A percentile compares a stretch with the other conserved stretches of the same genome.
Conservation (phyloP, 2,329 filamentous ascomycete species). For the Ambrosiella cleistominuta region DNA sequence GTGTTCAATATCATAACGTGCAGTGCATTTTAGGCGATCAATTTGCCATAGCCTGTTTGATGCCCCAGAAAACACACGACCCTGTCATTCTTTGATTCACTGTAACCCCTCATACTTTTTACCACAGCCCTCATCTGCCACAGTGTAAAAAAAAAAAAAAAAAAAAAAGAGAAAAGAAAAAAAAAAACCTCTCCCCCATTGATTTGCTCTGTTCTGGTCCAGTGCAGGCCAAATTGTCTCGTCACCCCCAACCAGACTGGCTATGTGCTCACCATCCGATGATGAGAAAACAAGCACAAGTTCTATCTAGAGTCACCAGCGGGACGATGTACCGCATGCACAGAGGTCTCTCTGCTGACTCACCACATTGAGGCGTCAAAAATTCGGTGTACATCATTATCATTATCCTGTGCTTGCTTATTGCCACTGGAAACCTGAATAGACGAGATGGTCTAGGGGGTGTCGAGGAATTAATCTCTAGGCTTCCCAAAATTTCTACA, state of each 20-base stretch:
- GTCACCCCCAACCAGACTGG: too few species aligned
- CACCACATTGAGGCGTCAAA: too few species aligned
- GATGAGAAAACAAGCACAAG: neutral
- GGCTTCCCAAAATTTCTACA: too few species aligned
- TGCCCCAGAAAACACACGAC: neutral
- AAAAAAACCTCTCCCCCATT: too few species aligned
- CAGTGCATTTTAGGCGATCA: neutral
- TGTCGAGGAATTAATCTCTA: neutral
- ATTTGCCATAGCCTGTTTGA: neutral
- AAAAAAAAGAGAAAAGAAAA: too few species aligned
- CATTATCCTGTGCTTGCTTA: too few species aligned
- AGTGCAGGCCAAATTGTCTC: too few species aligned
- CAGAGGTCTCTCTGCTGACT: too few species aligned
- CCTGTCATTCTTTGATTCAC: neutral
- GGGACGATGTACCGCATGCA: neutral
- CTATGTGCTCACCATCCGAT: neutral
- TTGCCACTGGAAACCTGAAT: neutral
- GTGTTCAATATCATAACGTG: neutral
- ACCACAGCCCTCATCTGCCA: too few species aligned
- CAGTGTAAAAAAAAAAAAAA: too few species aligned
- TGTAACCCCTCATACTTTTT: neutral
- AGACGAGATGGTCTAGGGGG: neutral
- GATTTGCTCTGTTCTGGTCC: too few species aligned
- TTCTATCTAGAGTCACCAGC: neutral
- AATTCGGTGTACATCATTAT: too few species aligned